phyloP scores from a whole-genome alignment of 2,329 filamentous ascomycete genomes.

The Diaporthe aspalathi region DNA sequence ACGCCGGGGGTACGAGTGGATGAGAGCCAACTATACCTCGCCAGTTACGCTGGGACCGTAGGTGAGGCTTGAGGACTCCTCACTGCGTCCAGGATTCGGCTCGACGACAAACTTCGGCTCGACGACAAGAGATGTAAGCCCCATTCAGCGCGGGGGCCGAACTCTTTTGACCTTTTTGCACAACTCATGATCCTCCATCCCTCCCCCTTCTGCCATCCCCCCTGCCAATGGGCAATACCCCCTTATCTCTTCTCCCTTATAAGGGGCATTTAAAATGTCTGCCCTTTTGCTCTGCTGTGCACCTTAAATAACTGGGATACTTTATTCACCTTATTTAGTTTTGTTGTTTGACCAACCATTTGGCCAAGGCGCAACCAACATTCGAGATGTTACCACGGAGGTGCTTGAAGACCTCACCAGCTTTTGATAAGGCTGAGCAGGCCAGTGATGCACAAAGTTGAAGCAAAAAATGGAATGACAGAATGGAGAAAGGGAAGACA shows the following conservation, averaged over 20 bases:
- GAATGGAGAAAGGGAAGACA: background rate
- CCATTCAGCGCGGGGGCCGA: constrained; percentile 34
- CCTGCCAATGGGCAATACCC: too few species aligned
- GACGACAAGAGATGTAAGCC: constrained; percentile 25
- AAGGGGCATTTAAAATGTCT: too few species aligned
- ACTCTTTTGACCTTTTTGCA: constrained; percentile 20
- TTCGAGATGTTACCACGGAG: background rate
- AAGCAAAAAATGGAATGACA: background rate
- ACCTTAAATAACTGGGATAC: background rate
- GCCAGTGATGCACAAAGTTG: too few species aligned
- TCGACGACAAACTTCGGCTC: constrained; percentile 17
- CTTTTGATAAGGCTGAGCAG: too few species aligned
- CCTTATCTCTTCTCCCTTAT: too few species aligned
- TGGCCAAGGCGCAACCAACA: too few species aligned
- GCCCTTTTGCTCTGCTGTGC: background rate
- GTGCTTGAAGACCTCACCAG: background rate
- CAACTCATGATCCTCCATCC: too few species aligned
- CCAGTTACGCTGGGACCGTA: background rate
- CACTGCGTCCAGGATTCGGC: background rate
- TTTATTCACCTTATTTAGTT: too few species aligned
- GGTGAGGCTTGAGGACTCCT: background rate
- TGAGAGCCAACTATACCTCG: constrained; percentile 7
- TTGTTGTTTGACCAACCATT: too few species aligned
- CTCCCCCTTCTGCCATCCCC: too few species aligned
- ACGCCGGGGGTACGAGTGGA: too few species aligned